Evolutionary conservation across 2,329 filamentous ascomycete genomes (phyloP).

Genomic region (Sphaerulina musiva): DNA sequence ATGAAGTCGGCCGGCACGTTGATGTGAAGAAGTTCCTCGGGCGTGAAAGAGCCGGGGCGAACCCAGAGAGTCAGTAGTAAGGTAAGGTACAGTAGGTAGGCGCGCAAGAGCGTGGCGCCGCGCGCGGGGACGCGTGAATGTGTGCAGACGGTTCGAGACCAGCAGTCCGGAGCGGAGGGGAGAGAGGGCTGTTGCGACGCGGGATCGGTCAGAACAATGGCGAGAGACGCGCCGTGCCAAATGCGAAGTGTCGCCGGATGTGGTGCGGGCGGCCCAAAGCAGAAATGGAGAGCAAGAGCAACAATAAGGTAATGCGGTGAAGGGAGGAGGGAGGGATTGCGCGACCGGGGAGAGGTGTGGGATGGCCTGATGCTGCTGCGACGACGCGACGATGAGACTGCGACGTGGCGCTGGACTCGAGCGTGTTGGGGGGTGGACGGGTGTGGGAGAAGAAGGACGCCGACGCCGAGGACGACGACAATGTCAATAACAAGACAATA

Average conservation of each 20-base stretch:
- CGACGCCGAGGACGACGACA: too few species aligned
- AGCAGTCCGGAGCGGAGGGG: background rate
- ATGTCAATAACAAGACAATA: too few species aligned
- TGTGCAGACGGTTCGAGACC: background rate
- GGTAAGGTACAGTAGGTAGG: background rate
- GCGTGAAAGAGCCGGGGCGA: background rate
- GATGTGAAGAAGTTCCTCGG: background rate
- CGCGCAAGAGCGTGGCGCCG: background rate
- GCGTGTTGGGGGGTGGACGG: too few species aligned
- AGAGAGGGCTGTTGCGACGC: background rate
- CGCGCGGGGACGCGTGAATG: background rate
- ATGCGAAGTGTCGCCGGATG: conserved; percentile 9
- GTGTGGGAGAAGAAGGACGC: background rate
- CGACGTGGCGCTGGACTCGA: too few species aligned
- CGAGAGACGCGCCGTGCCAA: conserved; percentile 1
- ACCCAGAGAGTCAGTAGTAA: too few species aligned
- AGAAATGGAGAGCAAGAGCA: background rate
- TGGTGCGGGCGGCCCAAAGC: background rate
- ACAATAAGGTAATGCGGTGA: background rate
- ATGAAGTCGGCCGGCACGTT: conserved; percentile 1
- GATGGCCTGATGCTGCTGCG: too few species aligned
- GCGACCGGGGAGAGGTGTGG: background rate
- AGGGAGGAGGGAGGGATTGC: background rate
- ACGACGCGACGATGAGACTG: too few species aligned
- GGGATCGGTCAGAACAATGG: background rate